Percentiles rank a stretch among this genome's conserved stretches.
These are phyloP conservation scores for Hamigera avellanea DNA, from an alignment of 495 filamentous ascomycete genomes.

Conservation along the genomic window DNA sequence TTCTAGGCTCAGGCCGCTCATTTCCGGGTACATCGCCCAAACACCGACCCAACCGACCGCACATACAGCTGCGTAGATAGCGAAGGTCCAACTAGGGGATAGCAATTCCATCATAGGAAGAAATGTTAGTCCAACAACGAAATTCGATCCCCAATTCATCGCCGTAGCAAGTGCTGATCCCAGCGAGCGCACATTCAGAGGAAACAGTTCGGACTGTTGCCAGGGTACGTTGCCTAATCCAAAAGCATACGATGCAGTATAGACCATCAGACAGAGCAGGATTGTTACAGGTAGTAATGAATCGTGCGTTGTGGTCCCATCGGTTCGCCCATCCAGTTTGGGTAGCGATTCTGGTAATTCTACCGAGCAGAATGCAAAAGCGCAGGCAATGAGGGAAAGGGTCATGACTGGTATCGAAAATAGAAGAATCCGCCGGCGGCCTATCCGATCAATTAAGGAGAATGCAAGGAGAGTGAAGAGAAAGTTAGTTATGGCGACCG, in stretches of 20 bases:
- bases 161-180: constrained; percentile 76
- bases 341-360: constrained; percentile 13
- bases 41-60: constrained; percentile 51
- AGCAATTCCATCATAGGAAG: constrained; percentile 73
- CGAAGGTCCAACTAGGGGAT: constrained; percentile 68
- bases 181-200: constrained; percentile 67
- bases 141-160: constrained; percentile 84
- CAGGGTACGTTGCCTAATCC: constrained; percentile 90
- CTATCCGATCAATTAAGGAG: constrained; percentile 66
- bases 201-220: constrained; percentile 88
- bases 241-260: constrained; percentile 73
- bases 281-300: constrained; percentile 37
- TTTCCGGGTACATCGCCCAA: constrained; percentile 74
- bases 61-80: constrained; percentile 62
- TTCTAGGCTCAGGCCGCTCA: constrained; percentile 68
- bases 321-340: background rate
- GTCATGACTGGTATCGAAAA: constrained; percentile 81
- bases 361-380: constrained; percentile 54
- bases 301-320: constrained; percentile 2
- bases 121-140: constrained; percentile 79
- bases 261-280: constrained; percentile 62
- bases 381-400: constrained; percentile 53
- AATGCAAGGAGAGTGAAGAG: constrained; percentile 68
- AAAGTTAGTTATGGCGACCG: constrained; percentile 78
- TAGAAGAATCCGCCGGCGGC: constrained; percentile 70